These are phyloP conservation scores for Centrapalus pauciflorus DNA, from an alignment of 129 eudicot genomes.

Conservation along the genomic window DNA sequence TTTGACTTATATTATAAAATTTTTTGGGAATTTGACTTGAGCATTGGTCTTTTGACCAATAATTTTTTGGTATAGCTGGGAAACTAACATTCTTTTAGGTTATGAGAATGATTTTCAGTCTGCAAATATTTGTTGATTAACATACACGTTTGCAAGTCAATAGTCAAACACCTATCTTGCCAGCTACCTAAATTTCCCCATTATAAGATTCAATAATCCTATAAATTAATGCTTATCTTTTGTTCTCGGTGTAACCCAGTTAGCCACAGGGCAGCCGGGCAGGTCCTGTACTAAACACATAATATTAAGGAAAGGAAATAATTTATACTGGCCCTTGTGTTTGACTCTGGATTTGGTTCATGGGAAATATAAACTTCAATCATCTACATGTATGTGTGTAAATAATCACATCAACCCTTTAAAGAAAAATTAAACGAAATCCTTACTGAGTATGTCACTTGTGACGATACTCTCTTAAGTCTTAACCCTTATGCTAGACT, in stretches of 20 bases:
- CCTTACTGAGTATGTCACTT: too few species aligned
- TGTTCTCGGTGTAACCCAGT: not conserved
- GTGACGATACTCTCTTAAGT: too few species aligned
- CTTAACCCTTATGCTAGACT: too few species aligned
- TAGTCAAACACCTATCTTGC: not conserved
- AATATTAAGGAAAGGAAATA: not conserved
- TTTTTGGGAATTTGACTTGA: not conserved
- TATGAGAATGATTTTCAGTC: not conserved
- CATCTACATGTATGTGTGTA: not conserved
- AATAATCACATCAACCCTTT: too few species aligned
- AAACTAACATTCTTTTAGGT: not conserved
- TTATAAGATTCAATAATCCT: not conserved
- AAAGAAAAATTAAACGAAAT: too few species aligned
- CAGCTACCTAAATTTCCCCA: not conserved
- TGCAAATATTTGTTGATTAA: not conserved
- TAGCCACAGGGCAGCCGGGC: not conserved
- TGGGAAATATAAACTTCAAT: not conserved
- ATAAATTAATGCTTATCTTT: not conserved
- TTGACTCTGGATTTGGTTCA: not conserved
- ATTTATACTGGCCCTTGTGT: not conserved
- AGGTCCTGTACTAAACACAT: not conserved
- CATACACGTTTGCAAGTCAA: not conserved
- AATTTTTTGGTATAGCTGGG: not conserved
- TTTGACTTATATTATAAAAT: not conserved
- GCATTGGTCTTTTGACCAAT: not conserved